Percentiles rank a stretch among this genome's conserved stretches.
Conservation (phyloP, 2,329 filamentous ascomycete genomes). For the Herpomyces periplanetae region DNA sequence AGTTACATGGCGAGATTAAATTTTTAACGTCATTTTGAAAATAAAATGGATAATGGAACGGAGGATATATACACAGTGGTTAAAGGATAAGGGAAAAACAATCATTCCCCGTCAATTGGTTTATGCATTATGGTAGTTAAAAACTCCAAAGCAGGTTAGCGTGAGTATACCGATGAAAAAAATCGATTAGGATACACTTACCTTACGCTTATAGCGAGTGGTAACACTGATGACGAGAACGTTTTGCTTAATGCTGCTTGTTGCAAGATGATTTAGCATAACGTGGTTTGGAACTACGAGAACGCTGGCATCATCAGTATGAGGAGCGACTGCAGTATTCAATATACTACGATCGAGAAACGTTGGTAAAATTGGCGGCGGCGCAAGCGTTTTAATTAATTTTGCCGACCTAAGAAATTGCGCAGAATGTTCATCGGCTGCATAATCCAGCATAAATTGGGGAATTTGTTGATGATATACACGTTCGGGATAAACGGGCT, state of each 20-base stretch:
- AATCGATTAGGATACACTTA: slow-evolving; percentile 7
- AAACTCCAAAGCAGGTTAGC: no score
- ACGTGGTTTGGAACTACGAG: slow-evolving; percentile 90
- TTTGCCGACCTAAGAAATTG: slow-evolving; percentile 30
- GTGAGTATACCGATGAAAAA: slow-evolving; percentile 1
- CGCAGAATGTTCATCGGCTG: slow-evolving; percentile 37
- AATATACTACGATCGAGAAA: slow-evolving; percentile 81
- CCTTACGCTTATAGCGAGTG: slow-evolving; percentile 88
- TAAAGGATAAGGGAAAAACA: no score
- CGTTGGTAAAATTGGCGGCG: slow-evolving; percentile 46
- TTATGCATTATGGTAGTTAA: no score
- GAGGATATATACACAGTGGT: no score
- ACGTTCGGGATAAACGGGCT: no score
- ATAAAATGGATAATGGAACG: no score
- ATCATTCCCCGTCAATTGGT: no score
- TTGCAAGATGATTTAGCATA: slow-evolving; percentile 75
- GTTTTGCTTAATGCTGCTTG: slow-evolving; percentile 88
- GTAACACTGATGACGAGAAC: slow-evolving; percentile 81
- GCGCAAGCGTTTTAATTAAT: slow-evolving; percentile 37
- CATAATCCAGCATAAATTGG: slow-evolving; percentile 47
- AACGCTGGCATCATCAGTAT: slow-evolving; percentile 94
- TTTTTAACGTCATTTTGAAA: no score
- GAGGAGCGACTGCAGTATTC: slow-evolving; percentile 51
- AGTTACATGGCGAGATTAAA: slow-evolving; percentile 2
- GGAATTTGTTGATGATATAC: slow-evolving; percentile 44